Evolutionary conservation across 2,329 filamentous ascomycete genomes (phyloP).

Genomic region (Grosmannia huntii): DNA sequence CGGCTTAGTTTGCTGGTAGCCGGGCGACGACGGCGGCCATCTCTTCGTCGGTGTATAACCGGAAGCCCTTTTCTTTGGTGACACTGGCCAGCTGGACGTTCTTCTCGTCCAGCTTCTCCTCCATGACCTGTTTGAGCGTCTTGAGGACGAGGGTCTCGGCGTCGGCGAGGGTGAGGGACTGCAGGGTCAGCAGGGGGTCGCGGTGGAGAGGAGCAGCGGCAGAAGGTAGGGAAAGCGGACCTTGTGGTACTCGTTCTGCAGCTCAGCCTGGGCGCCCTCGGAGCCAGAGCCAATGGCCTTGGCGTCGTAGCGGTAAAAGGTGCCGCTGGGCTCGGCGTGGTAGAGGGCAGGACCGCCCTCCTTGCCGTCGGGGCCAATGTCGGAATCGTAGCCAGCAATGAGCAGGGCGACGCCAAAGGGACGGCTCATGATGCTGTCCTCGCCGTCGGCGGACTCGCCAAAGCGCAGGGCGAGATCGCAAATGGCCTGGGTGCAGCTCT

Average conservation of each 20-base stretch:
- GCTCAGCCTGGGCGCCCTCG: conserved; percentile 91
- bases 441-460: conserved; percentile 91
- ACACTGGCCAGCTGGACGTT: conserved; percentile 97
- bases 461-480: conserved; percentile 94
- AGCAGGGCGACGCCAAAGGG: conserved; percentile 94
- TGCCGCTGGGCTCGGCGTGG: conserved; percentile 94
- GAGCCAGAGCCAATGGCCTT: conserved; percentile 97
- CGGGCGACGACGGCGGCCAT: conserved; percentile 88
- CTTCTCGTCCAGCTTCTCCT: conserved; percentile 98
- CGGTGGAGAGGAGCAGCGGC: not conserved
- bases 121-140: conserved; percentile 99
- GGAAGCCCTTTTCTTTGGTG: conserved; percentile 94
- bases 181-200: not conserved
- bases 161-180: conserved; percentile 82
- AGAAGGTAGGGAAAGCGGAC: conserved; percentile 20
- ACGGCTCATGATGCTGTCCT: conserved; percentile 97
- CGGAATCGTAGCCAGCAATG: conserved; percentile 78
- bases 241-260: conserved; percentile 98
- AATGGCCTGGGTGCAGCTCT: conserved; percentile 98
- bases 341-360: conserved; percentile 96
- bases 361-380: conserved; percentile 12
- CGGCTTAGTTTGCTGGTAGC: conserved; percentile 50
- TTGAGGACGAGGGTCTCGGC: conserved; percentile 93
- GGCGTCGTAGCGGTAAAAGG: conserved; percentile 97
- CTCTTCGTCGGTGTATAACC: conserved; percentile 96